Evolutionary conservation across 2,329 filamentous ascomycete genomes (phyloP).

Genomic region (Didymella arachidicola): DNA sequence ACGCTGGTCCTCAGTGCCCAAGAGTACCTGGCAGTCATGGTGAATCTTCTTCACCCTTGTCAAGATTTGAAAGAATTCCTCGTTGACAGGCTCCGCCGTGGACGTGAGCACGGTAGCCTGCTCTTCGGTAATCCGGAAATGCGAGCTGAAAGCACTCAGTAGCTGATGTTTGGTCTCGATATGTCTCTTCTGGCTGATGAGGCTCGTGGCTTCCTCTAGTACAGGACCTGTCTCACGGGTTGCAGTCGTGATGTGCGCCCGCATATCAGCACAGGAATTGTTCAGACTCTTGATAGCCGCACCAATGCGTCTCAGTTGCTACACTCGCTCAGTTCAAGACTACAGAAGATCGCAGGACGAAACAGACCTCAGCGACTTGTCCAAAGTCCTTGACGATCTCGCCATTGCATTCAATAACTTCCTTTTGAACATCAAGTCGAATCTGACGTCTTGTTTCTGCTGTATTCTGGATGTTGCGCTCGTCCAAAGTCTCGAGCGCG

Average conservation of each 20-base stretch:
- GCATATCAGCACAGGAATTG: slow-evolving; percentile 80
- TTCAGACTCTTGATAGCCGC: slow-evolving; percentile 80
- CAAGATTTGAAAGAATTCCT: slow-evolving; percentile 81
- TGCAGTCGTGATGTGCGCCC: slow-evolving; percentile 76
- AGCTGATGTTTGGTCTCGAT: slow-evolving; percentile 82
- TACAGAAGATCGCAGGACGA: not conserved
- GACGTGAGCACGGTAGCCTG: slow-evolving; percentile 79
- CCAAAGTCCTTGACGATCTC: slow-evolving; percentile 89
- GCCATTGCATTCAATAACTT: slow-evolving; percentile 92
- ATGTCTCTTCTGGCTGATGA: slow-evolving; percentile 76
- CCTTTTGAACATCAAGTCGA: slow-evolving; percentile 83
- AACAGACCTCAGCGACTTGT: slow-evolving; percentile 78
- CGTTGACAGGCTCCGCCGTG: slow-evolving; percentile 81
- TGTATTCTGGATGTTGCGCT: slow-evolving; percentile 74
- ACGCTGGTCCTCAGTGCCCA: slow-evolving; percentile 89
- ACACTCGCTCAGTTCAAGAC: slow-evolving; percentile 36
- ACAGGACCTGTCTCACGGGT: slow-evolving; percentile 77
- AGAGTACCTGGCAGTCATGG: slow-evolving; percentile 84
- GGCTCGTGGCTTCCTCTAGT: slow-evolving; percentile 75
- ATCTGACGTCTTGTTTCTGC: slow-evolving; percentile 80
- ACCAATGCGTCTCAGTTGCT: slow-evolving; percentile 90
- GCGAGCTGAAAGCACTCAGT: slow-evolving; percentile 76
- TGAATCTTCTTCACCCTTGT: slow-evolving; percentile 85
- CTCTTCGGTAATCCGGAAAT: slow-evolving; percentile 85
- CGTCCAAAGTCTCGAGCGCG: slow-evolving; percentile 79